Percentiles rank a stretch among this genome's conserved stretches.
These are phyloP conservation scores for Trichoderma gracile DNA, from an alignment of 2,329 filamentous ascomycete genomes.

Conservation along the genomic window DNA sequence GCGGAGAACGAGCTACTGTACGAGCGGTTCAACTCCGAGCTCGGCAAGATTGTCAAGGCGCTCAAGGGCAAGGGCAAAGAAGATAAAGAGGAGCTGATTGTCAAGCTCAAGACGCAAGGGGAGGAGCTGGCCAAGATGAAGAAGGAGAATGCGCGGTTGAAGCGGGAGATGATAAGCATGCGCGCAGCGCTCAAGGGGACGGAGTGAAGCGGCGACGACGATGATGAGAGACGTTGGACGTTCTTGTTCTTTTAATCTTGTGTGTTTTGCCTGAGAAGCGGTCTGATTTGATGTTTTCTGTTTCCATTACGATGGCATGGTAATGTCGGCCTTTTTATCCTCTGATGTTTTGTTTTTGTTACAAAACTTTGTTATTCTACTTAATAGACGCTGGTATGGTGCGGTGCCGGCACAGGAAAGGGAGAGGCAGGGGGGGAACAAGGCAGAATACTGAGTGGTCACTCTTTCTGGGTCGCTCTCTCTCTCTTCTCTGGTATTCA, in stretches of 20 bases:
- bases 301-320: constrained; percentile 15
- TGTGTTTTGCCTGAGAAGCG: background rate
- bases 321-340: constrained; percentile 5
- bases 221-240: background rate
- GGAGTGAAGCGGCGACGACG: constrained; percentile 35
- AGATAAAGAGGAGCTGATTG: constrained; percentile 75
- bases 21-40: constrained; percentile 86
- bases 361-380: background rate
- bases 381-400: constrained; percentile 7
- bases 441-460: too few species aligned
- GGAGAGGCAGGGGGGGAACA: too few species aligned
- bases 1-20: constrained; percentile 93
- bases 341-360: background rate
- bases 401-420: constrained; percentile 2
- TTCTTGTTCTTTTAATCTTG: background rate
- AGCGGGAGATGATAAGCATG: constrained; percentile 76
- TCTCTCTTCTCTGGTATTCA: background rate
- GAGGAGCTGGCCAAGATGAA: constrained; percentile 77
- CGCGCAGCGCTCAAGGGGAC: constrained; percentile 55
- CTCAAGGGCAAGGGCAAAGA: constrained; percentile 71
- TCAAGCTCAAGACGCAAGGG: constrained; percentile 67
- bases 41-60: constrained; percentile 78
- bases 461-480: too few species aligned
- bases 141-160: constrained; percentile 82
- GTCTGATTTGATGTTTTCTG: background rate